A percentile compares a stretch with the other conserved stretches of the same genome.
Conservation (phyloP, 2,329 filamentous ascomycete genomes). For the Diaporthe caulivora region DNA sequence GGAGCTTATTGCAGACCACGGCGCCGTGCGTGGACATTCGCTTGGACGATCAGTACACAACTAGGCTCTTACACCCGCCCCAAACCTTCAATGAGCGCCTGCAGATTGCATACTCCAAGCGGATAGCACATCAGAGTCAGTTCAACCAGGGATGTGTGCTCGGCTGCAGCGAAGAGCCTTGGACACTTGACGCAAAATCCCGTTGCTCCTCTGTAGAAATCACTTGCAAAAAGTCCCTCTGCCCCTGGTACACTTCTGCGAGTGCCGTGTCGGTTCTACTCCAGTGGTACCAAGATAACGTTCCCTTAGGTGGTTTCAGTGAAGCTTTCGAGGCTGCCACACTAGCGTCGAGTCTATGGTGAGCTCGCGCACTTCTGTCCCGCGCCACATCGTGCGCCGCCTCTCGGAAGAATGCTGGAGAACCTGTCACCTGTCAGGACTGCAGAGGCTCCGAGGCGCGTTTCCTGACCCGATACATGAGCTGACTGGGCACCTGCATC, state of each 20-base stretch:
- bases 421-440: not conserved
- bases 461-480: not conserved
- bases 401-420: not conserved
- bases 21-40: conserved; percentile 3
- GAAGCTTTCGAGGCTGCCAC: conserved; percentile 7
- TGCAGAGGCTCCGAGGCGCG: not conserved
- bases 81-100: not conserved
- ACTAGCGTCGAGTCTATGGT: not conserved
- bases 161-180: not conserved
- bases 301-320: conserved; percentile 10
- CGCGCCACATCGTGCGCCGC: not conserved
- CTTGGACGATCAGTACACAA: not conserved
- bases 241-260: not conserved
- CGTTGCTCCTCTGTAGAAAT: not conserved
- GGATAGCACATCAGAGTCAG: not conserved
- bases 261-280: not conserved
- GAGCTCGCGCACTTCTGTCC: not conserved
- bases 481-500: not conserved
- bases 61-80: conserved; percentile 9
- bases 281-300: not conserved
- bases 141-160: not conserved
- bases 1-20: not conserved
- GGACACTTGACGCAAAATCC: not conserved
- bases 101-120: not conserved
- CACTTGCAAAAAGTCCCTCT: not conserved